phyloP scores from a whole-genome alignment of 2,329 filamentous ascomycete genomes.

The Hawksworthiomyces lignivorus region DNA sequence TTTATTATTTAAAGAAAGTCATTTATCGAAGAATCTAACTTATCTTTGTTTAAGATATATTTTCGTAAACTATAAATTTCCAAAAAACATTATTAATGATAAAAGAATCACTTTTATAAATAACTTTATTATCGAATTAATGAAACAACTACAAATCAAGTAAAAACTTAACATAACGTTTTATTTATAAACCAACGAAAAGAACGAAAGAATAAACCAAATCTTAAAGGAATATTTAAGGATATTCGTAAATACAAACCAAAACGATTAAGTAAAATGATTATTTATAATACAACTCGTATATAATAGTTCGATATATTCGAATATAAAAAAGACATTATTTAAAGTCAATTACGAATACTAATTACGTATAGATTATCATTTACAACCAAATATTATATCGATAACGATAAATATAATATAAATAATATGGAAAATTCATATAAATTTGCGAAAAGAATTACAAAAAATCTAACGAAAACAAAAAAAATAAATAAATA shows the following conservation, averaged over 20 bases:
- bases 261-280: too few species aligned
- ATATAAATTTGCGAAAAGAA: not conserved
- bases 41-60: not conserved
- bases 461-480: too few species aligned
- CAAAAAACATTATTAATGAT: constrained; percentile 3
- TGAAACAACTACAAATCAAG: constrained; percentile 8
- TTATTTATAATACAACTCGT: constrained; percentile 8
- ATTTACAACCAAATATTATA: not conserved
- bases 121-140: constrained; percentile 6
- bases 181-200: constrained; percentile 10
- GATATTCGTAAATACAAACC: too few species aligned
- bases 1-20: too few species aligned
- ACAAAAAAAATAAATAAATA: too few species aligned
- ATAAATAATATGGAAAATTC: too few species aligned
- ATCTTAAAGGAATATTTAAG: too few species aligned
- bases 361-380: not conserved
- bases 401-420: not conserved
- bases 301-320: not conserved
- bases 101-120: constrained; percentile 9
- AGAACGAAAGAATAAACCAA: too few species aligned
- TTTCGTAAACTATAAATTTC: not conserved
- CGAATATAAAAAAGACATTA: not conserved
- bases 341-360: not conserved
- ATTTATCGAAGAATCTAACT: too few species aligned
- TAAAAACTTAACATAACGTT: too few species aligned